Evolutionary conservation across 1,284 basidiomycete species (phyloP).

Genomic region (Crucibulum parvulum): DNA sequence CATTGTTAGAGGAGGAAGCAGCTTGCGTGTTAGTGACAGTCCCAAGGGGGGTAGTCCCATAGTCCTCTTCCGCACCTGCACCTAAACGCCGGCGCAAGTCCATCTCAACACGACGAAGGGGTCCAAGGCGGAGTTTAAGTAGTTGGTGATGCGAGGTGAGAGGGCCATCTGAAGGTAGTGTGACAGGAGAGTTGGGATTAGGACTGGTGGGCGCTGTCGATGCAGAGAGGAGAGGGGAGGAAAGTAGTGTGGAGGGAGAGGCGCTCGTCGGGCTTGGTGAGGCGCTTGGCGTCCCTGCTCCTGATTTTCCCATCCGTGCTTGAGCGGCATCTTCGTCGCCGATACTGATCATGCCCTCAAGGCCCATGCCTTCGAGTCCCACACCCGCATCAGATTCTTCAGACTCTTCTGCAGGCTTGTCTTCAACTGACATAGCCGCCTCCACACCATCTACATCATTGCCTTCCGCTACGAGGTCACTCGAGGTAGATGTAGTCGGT

Average conservation of each 20-base stretch:
- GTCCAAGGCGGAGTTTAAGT: constrained; percentile 51
- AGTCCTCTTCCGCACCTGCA: constrained; percentile 38
- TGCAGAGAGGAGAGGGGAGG: constrained; percentile 17
- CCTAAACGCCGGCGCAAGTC: constrained; percentile 53
- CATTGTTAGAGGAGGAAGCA: constrained; percentile 50
- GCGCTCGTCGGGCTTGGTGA: neutral
- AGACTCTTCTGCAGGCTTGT: too few relatives aligned
- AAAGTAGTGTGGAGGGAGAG: constrained; percentile 19
- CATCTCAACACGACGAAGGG: constrained; percentile 47
- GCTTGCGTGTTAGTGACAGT: constrained; percentile 18
- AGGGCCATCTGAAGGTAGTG: too few relatives aligned
- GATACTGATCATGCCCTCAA: too few relatives aligned
- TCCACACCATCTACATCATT: too few relatives aligned
- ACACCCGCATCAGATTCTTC: too few relatives aligned
- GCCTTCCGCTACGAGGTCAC: neutral
- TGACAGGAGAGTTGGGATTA: too few relatives aligned
- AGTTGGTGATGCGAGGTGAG: constrained; percentile 50
- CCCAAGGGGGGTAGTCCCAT: constrained; percentile 20
- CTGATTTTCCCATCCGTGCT: too few relatives aligned
- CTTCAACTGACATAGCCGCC: too few relatives aligned
- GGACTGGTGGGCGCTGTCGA: too few relatives aligned
- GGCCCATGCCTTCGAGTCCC: too few relatives aligned
- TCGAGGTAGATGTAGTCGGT: neutral
- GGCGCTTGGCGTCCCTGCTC: neutral
- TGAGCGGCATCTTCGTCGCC: too few relatives aligned